Evolutionary conservation across 495 filamentous ascomycete species (phyloP).

Genomic region (Aspergillus haitiensis): DNA sequence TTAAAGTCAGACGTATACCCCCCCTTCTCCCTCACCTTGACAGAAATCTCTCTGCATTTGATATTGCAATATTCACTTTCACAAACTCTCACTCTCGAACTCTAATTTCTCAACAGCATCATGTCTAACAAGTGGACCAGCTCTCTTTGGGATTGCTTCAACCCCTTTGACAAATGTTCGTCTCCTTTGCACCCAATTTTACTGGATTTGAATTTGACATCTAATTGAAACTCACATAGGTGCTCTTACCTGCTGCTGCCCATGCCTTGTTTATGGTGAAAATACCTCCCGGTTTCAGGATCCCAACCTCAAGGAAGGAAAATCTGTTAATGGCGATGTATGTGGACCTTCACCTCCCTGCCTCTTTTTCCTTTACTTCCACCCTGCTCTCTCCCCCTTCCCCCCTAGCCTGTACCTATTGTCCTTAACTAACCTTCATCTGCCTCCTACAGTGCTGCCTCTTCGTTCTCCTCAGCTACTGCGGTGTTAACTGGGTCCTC

Average conservation of each 20-base stretch:
- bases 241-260: constrained; percentile 47
- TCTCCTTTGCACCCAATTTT: not conserved
- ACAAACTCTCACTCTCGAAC: not conserved
- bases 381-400: not conserved
- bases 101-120: not conserved
- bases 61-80: too few relatives aligned
- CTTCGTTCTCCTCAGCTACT: constrained; percentile 31
- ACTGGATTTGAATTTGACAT: not conserved
- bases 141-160: constrained; percentile 30
- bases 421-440: not conserved
- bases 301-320: constrained; percentile 44
- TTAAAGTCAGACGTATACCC: too few relatives aligned
- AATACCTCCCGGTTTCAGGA: constrained; percentile 49
- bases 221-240: constrained; percentile 26
- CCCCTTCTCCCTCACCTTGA: too few relatives aligned
- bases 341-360: constrained; percentile 15
- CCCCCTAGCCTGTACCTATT: not conserved
- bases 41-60: not conserved
- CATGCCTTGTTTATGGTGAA: constrained; percentile 56
- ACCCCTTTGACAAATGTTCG: constrained; percentile 26
- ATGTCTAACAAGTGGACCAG: constrained; percentile 27
- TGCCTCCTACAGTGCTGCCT: constrained; percentile 22
- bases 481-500: constrained; percentile 40
- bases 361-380: not conserved
- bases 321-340: constrained; percentile 50